Evolutionary conservation across 441 rosid genomes (phyloP).

Genomic region (Eutrema salsugineum): DNA sequence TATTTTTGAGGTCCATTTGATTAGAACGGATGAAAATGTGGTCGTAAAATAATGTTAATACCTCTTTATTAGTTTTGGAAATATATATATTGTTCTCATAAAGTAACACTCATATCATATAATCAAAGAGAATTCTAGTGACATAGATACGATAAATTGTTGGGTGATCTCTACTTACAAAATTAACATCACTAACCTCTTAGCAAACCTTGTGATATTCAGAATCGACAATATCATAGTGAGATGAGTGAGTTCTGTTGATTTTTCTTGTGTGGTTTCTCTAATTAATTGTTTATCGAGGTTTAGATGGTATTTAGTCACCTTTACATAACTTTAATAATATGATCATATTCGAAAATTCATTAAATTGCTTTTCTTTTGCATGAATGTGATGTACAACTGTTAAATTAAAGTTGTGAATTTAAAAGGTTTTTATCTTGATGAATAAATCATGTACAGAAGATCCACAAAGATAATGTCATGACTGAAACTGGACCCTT

Average conservation of each 20-base stretch:
- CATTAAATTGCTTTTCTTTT: neutral
- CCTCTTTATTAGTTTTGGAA: slow-evolving; percentile 23
- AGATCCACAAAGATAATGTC: slow-evolving; percentile 18
- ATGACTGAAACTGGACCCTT: slow-evolving; percentile 25
- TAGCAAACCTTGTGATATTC: neutral
- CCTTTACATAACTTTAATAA: neutral
- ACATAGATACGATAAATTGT: neutral
- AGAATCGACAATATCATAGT: neutral
- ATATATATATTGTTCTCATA: slow-evolving; percentile 19
- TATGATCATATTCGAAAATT: neutral
- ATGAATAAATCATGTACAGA: slow-evolving; percentile 9
- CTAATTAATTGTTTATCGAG: neutral
- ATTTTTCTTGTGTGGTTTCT: neutral
- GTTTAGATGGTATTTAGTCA: neutral
- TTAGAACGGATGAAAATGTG: slow-evolving; percentile 1
- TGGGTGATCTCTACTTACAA: neutral
- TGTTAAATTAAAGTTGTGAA: slow-evolving; percentile 4
- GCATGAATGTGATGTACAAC: slow-evolving; percentile 26
- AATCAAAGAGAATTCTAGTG: slow-evolving; percentile 6
- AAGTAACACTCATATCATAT: slow-evolving; percentile 14
- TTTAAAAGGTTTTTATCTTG: neutral
- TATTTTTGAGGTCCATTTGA: slow-evolving; percentile 6
- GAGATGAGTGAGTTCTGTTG: neutral
- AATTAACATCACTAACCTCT: neutral
- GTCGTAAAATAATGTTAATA: slow-evolving; percentile 10